Evolutionary conservation across 129 eudicot species (phyloP).

Genomic region (Lactuca sativa): DNA sequence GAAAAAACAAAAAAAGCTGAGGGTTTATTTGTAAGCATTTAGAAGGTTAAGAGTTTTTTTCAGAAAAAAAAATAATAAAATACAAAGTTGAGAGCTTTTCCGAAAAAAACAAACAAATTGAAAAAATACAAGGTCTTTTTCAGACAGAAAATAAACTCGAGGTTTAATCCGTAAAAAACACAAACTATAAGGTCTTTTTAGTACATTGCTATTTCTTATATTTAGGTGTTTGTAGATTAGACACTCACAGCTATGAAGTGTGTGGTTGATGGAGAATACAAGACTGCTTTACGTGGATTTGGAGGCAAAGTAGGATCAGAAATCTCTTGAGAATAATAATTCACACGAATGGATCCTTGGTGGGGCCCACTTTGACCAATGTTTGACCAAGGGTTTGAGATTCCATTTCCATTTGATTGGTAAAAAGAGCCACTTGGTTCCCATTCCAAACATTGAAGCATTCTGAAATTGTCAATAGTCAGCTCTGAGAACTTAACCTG

Average conservation of each 20-base stretch:
- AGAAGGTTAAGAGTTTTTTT: too few species aligned
- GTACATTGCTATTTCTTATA: not conserved
- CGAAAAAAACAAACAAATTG: too few species aligned
- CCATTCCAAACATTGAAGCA: constrained; percentile 89
- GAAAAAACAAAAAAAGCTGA: too few species aligned
- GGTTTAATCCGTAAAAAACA: too few species aligned
- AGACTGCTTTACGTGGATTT: constrained; percentile 74
- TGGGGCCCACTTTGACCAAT: constrained; percentile 49
- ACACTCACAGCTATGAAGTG: constrained; percentile 72
- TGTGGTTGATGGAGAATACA: constrained; percentile 71
- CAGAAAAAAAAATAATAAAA: too few species aligned
- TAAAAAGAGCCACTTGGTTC: constrained; percentile 87
- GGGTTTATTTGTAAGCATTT: too few species aligned
- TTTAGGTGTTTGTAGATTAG: too few species aligned
- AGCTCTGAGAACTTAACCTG: constrained; percentile 88
- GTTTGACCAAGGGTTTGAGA: constrained; percentile 24
- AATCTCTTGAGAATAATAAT: constrained; percentile 49
- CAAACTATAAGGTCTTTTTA: too few species aligned
- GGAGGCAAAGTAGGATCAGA: constrained; percentile 82
- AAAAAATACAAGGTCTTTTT: too few species aligned
- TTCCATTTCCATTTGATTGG: constrained; percentile 47
- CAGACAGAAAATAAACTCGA: too few species aligned
- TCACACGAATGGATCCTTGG: constrained; percentile 44
- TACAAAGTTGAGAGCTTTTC: too few species aligned
- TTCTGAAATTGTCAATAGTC: constrained; percentile 64